Percentiles rank a stretch among this genome's conserved stretches.
phyloP scores from a whole-genome alignment of 345 rosid species.

The Cochlearia excelsa region DNA sequence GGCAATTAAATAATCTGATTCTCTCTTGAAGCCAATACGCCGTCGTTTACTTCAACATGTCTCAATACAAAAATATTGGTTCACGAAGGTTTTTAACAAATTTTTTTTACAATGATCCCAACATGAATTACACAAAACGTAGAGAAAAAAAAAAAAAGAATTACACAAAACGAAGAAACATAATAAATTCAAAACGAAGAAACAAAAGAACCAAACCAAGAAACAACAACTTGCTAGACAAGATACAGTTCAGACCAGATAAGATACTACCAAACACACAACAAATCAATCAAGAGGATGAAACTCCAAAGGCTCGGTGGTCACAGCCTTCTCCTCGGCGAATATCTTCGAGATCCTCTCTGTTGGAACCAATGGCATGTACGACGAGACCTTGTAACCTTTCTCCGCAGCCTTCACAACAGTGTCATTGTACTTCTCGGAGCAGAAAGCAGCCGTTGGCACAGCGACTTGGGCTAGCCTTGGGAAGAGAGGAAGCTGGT shows the following conservation, averaged over 20 bases:
- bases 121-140: background rate
- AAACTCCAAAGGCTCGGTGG: background rate
- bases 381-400: constrained; percentile 70
- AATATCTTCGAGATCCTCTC: constrained; percentile 78
- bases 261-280: constrained; percentile 12
- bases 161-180: background rate
- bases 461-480: constrained; percentile 65
- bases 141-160: no score
- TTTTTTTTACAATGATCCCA: no score
- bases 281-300: constrained; percentile 35
- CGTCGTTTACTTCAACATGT: no score
- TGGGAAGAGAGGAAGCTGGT: constrained; percentile 79
- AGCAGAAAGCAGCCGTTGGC: constrained; percentile 76
- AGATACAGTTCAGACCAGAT: constrained; percentile 18
- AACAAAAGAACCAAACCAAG: constrained; percentile 26
- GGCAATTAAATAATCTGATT: no score
- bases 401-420: constrained; percentile 66
- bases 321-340: constrained; percentile 33
- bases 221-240: constrained; percentile 15
- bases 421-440: constrained; percentile 75
- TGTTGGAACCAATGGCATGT: constrained; percentile 82
- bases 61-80: no score
- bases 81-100: no score
- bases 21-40: no score
- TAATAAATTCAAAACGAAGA: background rate